Conservation (phyloP, 257 asterid genomes). For the Scutellaria baicalensis region DNA sequence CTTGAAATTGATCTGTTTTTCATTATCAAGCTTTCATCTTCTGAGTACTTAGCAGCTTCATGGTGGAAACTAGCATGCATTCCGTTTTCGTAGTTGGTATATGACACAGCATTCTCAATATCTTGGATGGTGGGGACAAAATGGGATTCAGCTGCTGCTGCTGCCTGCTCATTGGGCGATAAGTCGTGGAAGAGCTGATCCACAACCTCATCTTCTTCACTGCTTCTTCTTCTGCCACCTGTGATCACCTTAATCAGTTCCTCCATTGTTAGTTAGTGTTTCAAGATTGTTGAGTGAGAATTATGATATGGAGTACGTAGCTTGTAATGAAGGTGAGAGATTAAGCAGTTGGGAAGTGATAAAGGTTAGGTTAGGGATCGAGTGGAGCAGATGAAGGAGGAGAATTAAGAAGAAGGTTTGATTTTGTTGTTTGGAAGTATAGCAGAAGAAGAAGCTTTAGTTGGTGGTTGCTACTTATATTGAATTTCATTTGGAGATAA, state of each 20-base stretch:
- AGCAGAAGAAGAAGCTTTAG: constrained; percentile 23
- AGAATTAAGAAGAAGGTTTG: constrained; percentile 15
- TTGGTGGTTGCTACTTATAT: constrained; percentile 38
- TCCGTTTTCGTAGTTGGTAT: constrained; percentile 22
- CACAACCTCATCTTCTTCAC: constrained; percentile 40
- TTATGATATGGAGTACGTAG: constrained; percentile 8
- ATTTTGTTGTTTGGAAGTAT: constrained; percentile 20
- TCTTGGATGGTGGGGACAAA: constrained; percentile 26
- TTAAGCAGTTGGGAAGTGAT: not conserved
- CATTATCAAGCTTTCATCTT: constrained; percentile 43
- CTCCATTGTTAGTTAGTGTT: constrained; percentile 30
- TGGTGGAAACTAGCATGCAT: constrained; percentile 1
- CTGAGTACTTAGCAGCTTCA: constrained; percentile 4
- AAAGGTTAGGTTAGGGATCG: constrained; percentile 30
- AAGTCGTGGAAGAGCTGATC: constrained; percentile 46
- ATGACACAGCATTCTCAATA: constrained; percentile 22
- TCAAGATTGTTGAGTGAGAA: not conserved
- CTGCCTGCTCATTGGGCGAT: constrained; percentile 23
- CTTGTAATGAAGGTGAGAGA: not conserved
- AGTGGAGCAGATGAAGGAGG: constrained; percentile 82
- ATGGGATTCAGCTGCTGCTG: not conserved
- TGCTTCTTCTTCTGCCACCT: not conserved
- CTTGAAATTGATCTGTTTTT: too few species aligned
- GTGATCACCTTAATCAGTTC: constrained; percentile 20
- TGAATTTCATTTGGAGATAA: constrained; percentile 24